Evolutionary conservation across 2,329 filamentous ascomycete species (phyloP).

Genomic region (Microsporum ferrugineum): DNA sequence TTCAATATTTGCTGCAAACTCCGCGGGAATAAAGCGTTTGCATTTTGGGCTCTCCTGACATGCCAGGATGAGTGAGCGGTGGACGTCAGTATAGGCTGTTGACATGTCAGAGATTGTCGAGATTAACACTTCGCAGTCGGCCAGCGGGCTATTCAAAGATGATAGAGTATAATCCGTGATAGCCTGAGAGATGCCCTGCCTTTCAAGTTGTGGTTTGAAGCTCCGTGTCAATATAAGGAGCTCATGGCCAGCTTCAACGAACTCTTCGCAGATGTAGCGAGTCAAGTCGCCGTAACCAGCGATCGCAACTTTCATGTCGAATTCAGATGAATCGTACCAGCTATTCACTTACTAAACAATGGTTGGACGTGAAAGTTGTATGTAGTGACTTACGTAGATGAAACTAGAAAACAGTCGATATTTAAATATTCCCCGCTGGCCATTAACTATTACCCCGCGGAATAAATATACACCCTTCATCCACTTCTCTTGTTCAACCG

Average conservation of each 20-base stretch:
- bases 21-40: conserved; percentile 6
- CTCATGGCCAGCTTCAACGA: conserved; percentile 1
- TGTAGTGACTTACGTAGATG: too few species aligned
- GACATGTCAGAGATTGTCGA: conserved; percentile 4
- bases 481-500: too few species aligned
- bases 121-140: conserved; percentile 3
- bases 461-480: too few species aligned
- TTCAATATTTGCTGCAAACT: conserved; percentile 2
- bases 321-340: too few species aligned
- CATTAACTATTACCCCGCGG: too few species aligned
- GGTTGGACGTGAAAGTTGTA: too few species aligned
- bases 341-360: too few species aligned
- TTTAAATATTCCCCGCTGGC: too few species aligned
- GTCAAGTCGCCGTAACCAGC: conserved; percentile 3
- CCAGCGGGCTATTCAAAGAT: not conserved
- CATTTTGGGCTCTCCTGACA: conserved; percentile 2
- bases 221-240: conserved; percentile 3
- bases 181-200: not conserved
- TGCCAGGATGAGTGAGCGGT: conserved; percentile 2
- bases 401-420: too few species aligned
- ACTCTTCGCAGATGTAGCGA: conserved; percentile 5
- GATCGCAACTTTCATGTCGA: conserved; percentile 6
- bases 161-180: conserved; percentile 2
- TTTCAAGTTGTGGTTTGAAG: conserved; percentile 1
- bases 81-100: not conserved